phyloP scores from a whole-genome alignment of 306 rosid species.

The Vigna radiata region DNA sequence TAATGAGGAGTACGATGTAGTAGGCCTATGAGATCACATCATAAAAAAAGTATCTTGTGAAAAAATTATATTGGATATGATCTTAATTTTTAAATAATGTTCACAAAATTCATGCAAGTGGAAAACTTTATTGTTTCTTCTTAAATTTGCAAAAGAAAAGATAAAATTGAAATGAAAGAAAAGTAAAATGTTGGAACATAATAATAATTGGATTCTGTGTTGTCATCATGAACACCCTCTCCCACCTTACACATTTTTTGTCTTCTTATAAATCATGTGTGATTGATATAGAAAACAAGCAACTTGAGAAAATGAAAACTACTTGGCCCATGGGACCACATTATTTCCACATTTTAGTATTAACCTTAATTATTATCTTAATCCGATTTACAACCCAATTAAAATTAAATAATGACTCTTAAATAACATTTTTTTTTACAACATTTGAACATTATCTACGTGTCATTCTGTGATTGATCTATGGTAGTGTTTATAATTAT shows the following conservation, averaged over 20 bases:
- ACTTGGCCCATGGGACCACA: not conserved
- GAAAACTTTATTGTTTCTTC: too few relatives aligned
- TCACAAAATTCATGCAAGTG: too few relatives aligned
- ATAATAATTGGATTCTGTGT: not conserved
- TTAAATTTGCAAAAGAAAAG: not conserved
- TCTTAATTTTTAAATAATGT: too few relatives aligned
- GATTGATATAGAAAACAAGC: not conserved
- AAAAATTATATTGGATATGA: too few relatives aligned
- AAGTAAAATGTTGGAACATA: not conserved
- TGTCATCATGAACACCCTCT: not conserved
- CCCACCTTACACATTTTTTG: slow-evolving; percentile 11
- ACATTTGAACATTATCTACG: too few relatives aligned
- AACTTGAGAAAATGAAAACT: not conserved
- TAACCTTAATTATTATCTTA: not conserved
- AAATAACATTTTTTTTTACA: too few relatives aligned
- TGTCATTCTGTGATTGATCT: too few relatives aligned
- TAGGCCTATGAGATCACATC: too few relatives aligned
- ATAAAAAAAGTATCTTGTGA: too few relatives aligned
- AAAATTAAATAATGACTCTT: too few relatives aligned
- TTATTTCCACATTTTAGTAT: not conserved
- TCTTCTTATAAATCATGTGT: not conserved
- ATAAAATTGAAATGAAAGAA: not conserved
- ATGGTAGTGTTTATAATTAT: too few relatives aligned
- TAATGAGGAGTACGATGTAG: too few relatives aligned
- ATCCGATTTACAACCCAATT: not conserved